These are phyloP conservation scores for Arthroderma sp. DNA, from an alignment of 2,329 filamentous ascomycete species.

Conservation along the genomic window DNA sequence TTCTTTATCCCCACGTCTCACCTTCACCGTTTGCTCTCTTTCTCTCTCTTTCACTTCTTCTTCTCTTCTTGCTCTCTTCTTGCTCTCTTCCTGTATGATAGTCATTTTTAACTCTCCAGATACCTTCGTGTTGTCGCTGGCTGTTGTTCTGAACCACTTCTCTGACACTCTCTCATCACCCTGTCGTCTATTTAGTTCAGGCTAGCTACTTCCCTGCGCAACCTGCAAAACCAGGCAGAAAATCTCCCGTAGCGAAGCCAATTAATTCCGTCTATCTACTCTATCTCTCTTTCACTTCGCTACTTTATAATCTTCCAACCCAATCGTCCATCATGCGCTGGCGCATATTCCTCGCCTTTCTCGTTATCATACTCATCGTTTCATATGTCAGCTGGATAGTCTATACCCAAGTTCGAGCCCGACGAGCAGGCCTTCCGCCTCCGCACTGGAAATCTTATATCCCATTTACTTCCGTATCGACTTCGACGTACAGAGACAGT, in stretches of 20 bases:
- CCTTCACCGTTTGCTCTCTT: not conserved
- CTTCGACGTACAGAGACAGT: constrained; percentile 29
- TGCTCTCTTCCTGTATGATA: not conserved
- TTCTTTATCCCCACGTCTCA: too few species aligned
- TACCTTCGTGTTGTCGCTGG: too few species aligned
- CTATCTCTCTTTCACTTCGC: not conserved
- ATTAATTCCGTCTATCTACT: too few species aligned
- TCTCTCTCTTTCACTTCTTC: not conserved
- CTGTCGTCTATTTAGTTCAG: too few species aligned
- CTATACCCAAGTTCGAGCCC: constrained; percentile 59
- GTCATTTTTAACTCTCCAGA: not conserved
- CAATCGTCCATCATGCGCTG: constrained; percentile 30
- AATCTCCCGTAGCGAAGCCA: too few species aligned
- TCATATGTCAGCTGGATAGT: constrained; percentile 52
- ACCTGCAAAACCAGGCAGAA: too few species aligned
- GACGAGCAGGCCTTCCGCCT: constrained; percentile 60
- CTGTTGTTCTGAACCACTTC: too few species aligned
- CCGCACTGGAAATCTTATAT: constrained; percentile 52
- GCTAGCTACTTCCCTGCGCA: too few species aligned
- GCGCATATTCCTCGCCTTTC: constrained; percentile 48
- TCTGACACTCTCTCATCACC: too few species aligned
- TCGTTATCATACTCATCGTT: constrained; percentile 42
- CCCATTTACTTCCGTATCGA: constrained; percentile 48
- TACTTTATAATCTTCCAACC: too few species aligned
- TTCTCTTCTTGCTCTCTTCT: not conserved